A percentile compares a stretch with the other conserved stretches of the same genome.
Conservation (phyloP, 164 flowering plant genomes). For the Echeveria elegans region DNA sequence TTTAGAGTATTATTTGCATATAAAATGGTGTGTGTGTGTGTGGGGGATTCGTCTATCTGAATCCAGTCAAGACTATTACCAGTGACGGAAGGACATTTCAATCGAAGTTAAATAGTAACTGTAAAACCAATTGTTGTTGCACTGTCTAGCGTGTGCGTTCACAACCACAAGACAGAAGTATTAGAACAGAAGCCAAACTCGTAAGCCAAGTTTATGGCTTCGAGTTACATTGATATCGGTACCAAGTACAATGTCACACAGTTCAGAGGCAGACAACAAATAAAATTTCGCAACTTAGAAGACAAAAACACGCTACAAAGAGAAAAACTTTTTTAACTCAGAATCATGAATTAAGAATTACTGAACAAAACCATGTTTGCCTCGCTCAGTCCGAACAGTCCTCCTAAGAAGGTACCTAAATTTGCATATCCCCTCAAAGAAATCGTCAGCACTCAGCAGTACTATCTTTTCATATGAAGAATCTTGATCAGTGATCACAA, state of each 20-base stretch:
- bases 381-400: constrained; percentile 45
- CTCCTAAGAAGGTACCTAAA: constrained; percentile 40
- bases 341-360: background rate
- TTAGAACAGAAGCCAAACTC: background rate
- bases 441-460: constrained; percentile 74
- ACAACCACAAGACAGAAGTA: background rate
- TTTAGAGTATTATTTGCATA: background rate
- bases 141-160: background rate
- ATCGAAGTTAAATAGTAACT: too few relatives aligned
- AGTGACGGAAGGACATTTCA: too few relatives aligned
- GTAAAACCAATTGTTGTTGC: too few relatives aligned
- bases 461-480: constrained; percentile 74
- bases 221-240: too few relatives aligned
- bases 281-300: background rate
- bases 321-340: background rate
- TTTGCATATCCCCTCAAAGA: constrained; percentile 79
- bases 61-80: background rate
- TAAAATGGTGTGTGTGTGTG: background rate
- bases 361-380: background rate
- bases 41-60: background rate
- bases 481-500: constrained; percentile 72
- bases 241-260: too few relatives aligned
- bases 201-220: too few relatives aligned
- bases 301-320: background rate
- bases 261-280: too few relatives aligned